Conservation (phyloP, 192 early-diverging fungal genomes). For the Dispira parvispora region DNA sequence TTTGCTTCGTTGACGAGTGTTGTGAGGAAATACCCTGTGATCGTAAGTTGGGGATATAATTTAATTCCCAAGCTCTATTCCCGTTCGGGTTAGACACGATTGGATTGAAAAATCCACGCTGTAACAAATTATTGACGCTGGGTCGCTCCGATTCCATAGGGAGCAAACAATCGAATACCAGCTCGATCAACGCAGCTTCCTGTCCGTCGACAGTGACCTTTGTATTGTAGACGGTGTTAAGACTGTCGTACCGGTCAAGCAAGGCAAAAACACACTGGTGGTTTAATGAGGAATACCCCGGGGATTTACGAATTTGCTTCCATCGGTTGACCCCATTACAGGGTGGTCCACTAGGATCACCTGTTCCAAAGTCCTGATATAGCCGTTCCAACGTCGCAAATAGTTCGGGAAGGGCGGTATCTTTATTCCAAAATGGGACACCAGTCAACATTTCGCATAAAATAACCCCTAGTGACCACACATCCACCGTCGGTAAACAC, state of each 20-base stretch:
- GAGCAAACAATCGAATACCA: not conserved
- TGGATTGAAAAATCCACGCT: not conserved
- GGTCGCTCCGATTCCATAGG: not conserved
- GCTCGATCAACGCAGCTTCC: too few species aligned
- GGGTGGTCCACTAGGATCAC: too few species aligned
- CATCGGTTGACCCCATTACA: too few species aligned
- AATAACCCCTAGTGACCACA: conserved; percentile 40
- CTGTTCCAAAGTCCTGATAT: not conserved
- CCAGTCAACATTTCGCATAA: conserved; percentile 29
- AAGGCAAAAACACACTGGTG: too few species aligned
- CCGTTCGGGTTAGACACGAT: too few species aligned
- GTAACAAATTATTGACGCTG: not conserved
- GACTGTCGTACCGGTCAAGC: too few species aligned
- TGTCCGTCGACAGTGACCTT: too few species aligned
- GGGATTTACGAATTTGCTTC: too few species aligned
- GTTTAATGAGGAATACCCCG: too few species aligned
- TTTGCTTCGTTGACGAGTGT: not conserved
- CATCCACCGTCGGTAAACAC: conserved; percentile 22
- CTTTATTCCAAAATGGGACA: conserved; percentile 33
- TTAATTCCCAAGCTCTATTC: too few species aligned
- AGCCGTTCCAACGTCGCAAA: not conserved
- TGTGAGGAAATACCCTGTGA: not conserved
- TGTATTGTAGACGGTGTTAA: too few species aligned
- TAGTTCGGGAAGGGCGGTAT: conserved; percentile 21
- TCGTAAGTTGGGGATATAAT: not conserved